These are phyloP conservation scores for Noccaea caerulescens DNA, from an alignment of 345 rosid species.

Conservation along the genomic window DNA sequence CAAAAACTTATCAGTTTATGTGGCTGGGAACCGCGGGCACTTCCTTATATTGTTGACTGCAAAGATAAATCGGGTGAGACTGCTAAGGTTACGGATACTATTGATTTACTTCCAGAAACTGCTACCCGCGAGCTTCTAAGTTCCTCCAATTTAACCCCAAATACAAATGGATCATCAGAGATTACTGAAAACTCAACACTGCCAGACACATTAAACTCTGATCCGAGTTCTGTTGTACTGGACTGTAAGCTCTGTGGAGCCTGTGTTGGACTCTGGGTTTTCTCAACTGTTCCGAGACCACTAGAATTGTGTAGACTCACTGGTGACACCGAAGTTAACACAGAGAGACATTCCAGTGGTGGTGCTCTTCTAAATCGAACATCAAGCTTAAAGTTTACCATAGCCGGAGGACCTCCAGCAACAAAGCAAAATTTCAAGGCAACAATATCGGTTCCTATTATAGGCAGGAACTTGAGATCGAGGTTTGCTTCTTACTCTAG, in stretches of 20 bases:
- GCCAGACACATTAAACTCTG: constrained; percentile 50
- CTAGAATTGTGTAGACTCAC: constrained; percentile 74
- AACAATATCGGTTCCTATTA: constrained; percentile 72
- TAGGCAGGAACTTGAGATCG: constrained; percentile 79
- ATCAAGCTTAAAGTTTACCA: constrained; percentile 64
- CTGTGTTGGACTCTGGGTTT: constrained; percentile 91
- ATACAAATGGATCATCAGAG: constrained; percentile 44
- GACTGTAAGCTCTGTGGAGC: constrained; percentile 98
- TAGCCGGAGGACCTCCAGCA: constrained; percentile 96
- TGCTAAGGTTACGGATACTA: constrained; percentile 42
- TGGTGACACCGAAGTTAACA: constrained; percentile 58
- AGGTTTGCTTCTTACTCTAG: constrained; percentile 66
- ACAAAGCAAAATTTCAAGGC: constrained; percentile 89
- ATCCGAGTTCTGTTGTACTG: constrained; percentile 79
- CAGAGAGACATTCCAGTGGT: constrained; percentile 43
- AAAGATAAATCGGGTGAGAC: constrained; percentile 49
- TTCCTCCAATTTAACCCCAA: constrained; percentile 34
- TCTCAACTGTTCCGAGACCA: constrained; percentile 63
- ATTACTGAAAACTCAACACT: constrained; percentile 41
- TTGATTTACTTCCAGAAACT: constrained; percentile 46
- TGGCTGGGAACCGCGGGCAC: constrained; percentile 91
- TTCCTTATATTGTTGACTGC: constrained; percentile 81
- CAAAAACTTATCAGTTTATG: constrained; percentile 74
- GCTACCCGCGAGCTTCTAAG: constrained; percentile 48
- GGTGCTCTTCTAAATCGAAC: constrained; percentile 42